Conservation (phyloP, 805 yeast species). For the Saccharomycopsis capsularis region DNA sequence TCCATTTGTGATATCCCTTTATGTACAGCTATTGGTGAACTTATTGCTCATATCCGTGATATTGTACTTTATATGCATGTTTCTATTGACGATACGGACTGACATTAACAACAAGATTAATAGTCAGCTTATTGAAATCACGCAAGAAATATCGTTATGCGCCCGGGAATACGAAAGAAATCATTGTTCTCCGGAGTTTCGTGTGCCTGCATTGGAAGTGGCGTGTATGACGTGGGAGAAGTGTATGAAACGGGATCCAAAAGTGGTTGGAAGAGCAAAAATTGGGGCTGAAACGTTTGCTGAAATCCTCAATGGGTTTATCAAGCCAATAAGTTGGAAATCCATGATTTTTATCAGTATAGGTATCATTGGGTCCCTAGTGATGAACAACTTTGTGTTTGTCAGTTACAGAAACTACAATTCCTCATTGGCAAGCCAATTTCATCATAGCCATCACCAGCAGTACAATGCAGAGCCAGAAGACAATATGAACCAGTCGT, state of each 20-base stretch:
- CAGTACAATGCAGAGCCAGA: neutral
- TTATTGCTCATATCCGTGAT: conserved; percentile 42
- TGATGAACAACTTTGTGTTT: conserved; percentile 16
- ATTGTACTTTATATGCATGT: conserved; percentile 44
- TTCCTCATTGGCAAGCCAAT: neutral
- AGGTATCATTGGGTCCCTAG: conserved; percentile 37
- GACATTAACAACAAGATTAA: conserved; percentile 73
- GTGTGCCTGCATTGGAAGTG: conserved; percentile 70
- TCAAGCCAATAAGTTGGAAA: conserved; percentile 65
- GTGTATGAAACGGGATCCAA: conserved; percentile 80
- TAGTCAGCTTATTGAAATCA: conserved; percentile 49
- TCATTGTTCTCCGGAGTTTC: conserved; percentile 54
- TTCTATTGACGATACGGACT: conserved; percentile 47
- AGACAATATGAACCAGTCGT: neutral
- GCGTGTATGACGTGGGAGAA: conserved; percentile 68
- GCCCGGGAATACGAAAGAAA: conserved; percentile 62
- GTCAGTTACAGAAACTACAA: conserved; percentile 27
- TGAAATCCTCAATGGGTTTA: conserved; percentile 70
- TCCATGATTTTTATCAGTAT: conserved; percentile 45
- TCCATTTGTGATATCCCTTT: conserved; percentile 54
- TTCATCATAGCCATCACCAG: neutral
- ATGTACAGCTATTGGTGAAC: conserved; percentile 59
- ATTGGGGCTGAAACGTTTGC: conserved; percentile 80
- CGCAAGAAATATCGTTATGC: conserved; percentile 63
- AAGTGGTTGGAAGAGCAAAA: conserved; percentile 54